A percentile compares a stretch with the other conserved stretches of the same genome.
Conservation (phyloP, 257 asterid genomes). For the Nicotiana undulata region DNA sequence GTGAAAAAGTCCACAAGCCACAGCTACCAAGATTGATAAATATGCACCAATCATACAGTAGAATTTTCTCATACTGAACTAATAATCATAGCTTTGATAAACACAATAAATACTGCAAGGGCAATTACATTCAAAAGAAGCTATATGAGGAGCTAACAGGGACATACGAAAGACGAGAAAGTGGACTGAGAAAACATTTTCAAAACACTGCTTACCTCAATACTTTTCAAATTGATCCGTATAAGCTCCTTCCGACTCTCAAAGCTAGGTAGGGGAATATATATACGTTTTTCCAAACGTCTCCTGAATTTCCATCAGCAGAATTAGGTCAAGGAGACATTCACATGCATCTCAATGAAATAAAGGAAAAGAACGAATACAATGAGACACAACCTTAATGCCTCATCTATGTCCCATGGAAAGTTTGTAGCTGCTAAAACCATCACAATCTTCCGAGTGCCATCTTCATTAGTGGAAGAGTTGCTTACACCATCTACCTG, state of each 20-base stretch:
- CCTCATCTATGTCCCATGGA: conserved; percentile 99
- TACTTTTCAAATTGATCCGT: conserved; percentile 74
- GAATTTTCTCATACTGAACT: background rate
- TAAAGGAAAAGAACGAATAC: background rate
- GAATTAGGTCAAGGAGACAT: background rate
- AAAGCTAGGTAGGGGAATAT: conserved; percentile 88
- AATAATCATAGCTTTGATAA: background rate
- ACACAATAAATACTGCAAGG: background rate
- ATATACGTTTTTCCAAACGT: conserved; percentile 90
- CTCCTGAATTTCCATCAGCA: conserved; percentile 51
- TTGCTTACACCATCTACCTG: conserved; percentile 96
- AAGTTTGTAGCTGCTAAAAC: conserved; percentile 98
- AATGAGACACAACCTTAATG: conserved; percentile 58
- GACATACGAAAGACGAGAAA: background rate
- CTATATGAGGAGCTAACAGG: background rate
- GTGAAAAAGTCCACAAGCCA: background rate
- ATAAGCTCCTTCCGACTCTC: conserved; percentile 91
- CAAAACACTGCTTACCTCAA: conserved; percentile 50
- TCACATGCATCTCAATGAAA: background rate
- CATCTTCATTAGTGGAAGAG: conserved; percentile 77
- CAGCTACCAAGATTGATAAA: background rate
- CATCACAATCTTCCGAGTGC: conserved; percentile 92
- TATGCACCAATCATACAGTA: background rate
- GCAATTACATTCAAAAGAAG: background rate
- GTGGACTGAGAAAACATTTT: background rate